Evolutionary conservation across 2,329 filamentous ascomycete genomes (phyloP), one percentile per base, ranked within the genome.

Genomic region (Didymosphaeria variabile): DNA sequence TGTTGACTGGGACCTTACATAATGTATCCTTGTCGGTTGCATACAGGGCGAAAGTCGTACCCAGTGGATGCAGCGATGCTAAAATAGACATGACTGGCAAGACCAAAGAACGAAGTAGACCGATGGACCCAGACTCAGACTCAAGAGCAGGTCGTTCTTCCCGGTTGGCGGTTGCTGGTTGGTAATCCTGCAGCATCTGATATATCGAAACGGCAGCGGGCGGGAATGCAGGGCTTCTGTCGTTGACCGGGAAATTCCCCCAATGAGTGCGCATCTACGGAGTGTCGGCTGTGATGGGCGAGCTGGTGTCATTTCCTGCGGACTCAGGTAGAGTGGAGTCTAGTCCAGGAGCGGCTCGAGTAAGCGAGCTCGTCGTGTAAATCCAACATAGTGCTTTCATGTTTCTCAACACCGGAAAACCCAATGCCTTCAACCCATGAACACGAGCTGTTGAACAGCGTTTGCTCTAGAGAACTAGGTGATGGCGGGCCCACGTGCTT

Each of bases 291-390:
- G 23, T 23, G 15, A 29, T 23, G 51, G 50, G 21, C 26, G 51
- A 54, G 51, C 51, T 54, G 51, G 51, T 54, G 15, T 42, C 42
- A 55, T 55, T 13, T 55, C 40, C 31, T 55, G 53, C 40, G 53
- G 53, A 42, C 32, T 55, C 53, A 47, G 31, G 42, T 47, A 36
- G 19, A 55, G 53, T 55, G 31, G 7, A 21, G 23, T 46, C 53
- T 38, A 55, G 40, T 55, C 42, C 42, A 29, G 42, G 53, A 47
- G 42, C 5, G 31, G 53, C 17, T 38, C 36, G 29, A 10, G 29
- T 55, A 32, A 55, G 53, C 53, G 53, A 55, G 53, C 19, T 55
- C 7, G 53, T 23, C 31, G 53, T 55, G 53, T 45, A 55, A 32
- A 46, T 55, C 31, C 36, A 42, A 47, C 40, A 47, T 36, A n/a